Conservation (phyloP, 768 basidiomycete species). For the Austroboletus eburneus region DNA sequence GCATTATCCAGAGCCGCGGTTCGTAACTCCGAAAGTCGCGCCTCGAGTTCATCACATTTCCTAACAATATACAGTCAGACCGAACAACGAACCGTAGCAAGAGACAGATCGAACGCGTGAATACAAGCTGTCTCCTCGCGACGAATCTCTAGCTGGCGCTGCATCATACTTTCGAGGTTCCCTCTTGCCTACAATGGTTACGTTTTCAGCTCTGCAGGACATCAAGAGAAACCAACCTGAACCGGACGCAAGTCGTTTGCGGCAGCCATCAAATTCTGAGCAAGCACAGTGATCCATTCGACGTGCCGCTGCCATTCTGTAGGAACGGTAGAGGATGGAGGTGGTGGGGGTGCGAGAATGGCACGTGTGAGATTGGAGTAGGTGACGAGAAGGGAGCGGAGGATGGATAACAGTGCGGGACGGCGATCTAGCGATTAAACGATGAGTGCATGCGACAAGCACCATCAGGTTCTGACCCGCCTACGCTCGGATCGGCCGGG, state of each 20-base stretch:
- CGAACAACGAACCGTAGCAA: background rate
- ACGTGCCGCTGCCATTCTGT: slow-evolving; percentile 74
- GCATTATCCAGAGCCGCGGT: slow-evolving; percentile 14
- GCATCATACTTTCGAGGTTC: slow-evolving; percentile 80
- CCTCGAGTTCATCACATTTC: slow-evolving; percentile 69
- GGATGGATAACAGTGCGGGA: slow-evolving; percentile 64
- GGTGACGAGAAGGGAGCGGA: slow-evolving; percentile 74
- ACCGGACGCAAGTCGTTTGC: slow-evolving; percentile 88
- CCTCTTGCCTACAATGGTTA: slow-evolving; percentile 60
- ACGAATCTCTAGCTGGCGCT: slow-evolving; percentile 68
- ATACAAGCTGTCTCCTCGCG: slow-evolving; percentile 65
- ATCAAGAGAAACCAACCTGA: slow-evolving; percentile 52
- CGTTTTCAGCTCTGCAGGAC: background rate
- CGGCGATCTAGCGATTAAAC: slow-evolving; percentile 57
- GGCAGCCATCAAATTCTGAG: slow-evolving; percentile 85
- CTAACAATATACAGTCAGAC: slow-evolving; percentile 33
- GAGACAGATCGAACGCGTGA: slow-evolving; percentile 51
- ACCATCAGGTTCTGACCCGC: slow-evolving; percentile 35
- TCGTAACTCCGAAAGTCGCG: slow-evolving; percentile 56
- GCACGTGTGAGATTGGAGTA: slow-evolving; percentile 73
- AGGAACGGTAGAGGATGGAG: slow-evolving; percentile 37
- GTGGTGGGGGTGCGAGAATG: slow-evolving; percentile 61
- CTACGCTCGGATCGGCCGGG: slow-evolving; percentile 63
- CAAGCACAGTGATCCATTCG: slow-evolving; percentile 78
- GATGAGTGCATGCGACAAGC: slow-evolving; percentile 4